Conservation (phyloP, 805 yeast genomes). For the Lipomyces starkeyi region DNA sequence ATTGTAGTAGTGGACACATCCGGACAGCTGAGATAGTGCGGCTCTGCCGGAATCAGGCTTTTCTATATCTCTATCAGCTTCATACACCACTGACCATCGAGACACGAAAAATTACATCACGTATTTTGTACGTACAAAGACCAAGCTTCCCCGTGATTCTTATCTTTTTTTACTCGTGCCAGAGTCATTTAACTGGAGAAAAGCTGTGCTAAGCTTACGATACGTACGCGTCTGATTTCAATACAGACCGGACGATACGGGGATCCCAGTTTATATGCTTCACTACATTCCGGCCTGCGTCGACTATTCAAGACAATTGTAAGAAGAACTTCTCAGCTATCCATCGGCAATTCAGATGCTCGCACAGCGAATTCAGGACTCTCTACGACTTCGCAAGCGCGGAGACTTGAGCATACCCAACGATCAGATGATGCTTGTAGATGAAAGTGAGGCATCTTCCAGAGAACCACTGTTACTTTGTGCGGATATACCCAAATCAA, state of each 20-base stretch:
- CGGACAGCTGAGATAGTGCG: neutral
- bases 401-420: neutral
- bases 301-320: neutral
- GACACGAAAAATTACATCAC: neutral
- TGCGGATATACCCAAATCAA: neutral
- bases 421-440: neutral
- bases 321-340: neutral
- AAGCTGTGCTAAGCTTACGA: neutral
- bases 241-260: neutral
- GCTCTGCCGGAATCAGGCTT: neutral
- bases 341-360: neutral
- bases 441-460: neutral
- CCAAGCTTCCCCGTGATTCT: neutral
- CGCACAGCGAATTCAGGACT: conserved; percentile 4
- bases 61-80: neutral
- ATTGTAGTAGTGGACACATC: no score
- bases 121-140: neutral
- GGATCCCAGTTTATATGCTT: neutral
- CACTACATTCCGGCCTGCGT: neutral
- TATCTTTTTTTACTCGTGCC: neutral
- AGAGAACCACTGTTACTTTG: neutral
- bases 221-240: neutral
- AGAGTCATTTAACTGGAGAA: neutral
- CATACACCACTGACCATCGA: neutral
- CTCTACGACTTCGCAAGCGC: conserved; percentile 6